Conservation (phyloP, 192 early-diverging fungal genomes). For the Backusella parvicylindrica region DNA sequence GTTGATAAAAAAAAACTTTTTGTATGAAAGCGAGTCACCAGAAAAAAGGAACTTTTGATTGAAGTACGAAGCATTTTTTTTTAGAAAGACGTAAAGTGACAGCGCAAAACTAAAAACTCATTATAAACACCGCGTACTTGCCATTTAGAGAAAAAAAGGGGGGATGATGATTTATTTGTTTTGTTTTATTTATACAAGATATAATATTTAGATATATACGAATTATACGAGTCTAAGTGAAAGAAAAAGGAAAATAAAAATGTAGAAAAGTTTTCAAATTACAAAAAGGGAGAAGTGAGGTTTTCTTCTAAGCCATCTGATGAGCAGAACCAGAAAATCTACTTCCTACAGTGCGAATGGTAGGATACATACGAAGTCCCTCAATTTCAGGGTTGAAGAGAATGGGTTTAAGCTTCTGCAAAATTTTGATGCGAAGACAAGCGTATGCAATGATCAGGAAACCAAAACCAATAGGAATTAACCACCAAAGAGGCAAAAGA, state of each 20-base stretch:
- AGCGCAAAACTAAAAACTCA: not conserved
- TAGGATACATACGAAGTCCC: constrained; percentile 86
- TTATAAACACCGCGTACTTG: not conserved
- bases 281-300: not conserved
- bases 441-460: constrained; percentile 74
- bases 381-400: constrained; percentile 70
- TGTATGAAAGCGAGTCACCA: not conserved
- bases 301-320: not conserved
- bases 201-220: not conserved
- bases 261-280: no score
- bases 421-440: constrained; percentile 57
- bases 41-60: not conserved
- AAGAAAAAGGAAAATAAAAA: not conserved
- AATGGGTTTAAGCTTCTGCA: constrained; percentile 62
- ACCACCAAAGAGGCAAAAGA: constrained; percentile 68
- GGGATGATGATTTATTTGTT: not conserved
- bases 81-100: not conserved
- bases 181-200: not conserved
- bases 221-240: not conserved
- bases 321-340: not conserved
- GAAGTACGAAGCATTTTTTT: not conserved
- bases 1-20: not conserved
- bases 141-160: not conserved
- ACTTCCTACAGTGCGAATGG: constrained; percentile 42
- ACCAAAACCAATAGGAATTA: constrained; percentile 86